Evolutionary conservation across 129 eudicot species (phyloP).

Genomic region (Heracleum sosnowskyi): DNA sequence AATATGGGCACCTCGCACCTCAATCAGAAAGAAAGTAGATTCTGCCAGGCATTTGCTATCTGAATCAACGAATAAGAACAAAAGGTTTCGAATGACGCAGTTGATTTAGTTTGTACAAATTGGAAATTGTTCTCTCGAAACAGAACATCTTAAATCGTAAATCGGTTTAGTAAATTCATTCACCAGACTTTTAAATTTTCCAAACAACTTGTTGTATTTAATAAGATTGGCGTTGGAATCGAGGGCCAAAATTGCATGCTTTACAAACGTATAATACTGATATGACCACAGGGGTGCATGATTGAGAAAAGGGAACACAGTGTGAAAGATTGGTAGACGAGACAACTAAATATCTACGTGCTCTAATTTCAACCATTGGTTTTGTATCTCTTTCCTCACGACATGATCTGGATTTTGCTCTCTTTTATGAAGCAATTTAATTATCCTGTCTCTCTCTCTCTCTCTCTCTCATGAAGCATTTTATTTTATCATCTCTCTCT

Average conservation of each 20-base stretch:
- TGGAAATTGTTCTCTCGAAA: not conserved
- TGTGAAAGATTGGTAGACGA: conserved; percentile 13
- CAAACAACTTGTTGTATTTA: no score
- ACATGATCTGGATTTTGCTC: conserved; percentile 15
- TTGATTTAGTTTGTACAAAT: not conserved
- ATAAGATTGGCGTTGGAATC: no score
- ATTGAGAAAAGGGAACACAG: conserved; percentile 2
- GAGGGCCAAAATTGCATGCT: no score
- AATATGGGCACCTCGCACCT: not conserved
- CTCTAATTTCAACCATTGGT: conserved; percentile 36
- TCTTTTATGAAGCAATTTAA: conserved; percentile 32
- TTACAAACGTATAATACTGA: no score
- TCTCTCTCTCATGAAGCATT: not conserved
- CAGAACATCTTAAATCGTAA: not conserved
- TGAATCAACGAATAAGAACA: not conserved
- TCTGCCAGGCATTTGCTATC: not conserved
- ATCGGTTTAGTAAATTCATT: no score
- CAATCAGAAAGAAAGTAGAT: not conserved
- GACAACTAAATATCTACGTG: conserved; percentile 32
- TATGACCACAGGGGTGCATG: conserved; percentile 7
- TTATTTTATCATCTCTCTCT: not conserved
- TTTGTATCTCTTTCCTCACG: conserved; percentile 34
- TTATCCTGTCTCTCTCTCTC: not conserved
- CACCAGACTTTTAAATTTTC: no score
- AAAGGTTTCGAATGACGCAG: not conserved